Base-by-base conservation (phyloP, 2,329 filamentous ascomycete genomes). In the Xylariaceae sp. region DNA sequence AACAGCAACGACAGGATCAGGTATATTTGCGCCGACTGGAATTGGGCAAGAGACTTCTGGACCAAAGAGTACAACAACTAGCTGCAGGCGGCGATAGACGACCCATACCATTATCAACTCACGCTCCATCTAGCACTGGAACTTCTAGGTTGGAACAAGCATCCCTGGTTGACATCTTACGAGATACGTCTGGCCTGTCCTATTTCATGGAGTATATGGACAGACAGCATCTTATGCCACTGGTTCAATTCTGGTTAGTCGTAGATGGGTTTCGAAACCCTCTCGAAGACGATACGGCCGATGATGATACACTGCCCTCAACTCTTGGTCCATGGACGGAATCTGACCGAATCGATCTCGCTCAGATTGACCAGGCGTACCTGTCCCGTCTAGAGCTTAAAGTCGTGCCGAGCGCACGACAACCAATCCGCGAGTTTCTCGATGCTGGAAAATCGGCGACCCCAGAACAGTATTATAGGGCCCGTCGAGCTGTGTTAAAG, bases 171-270 rank as follows among this genome's bases (percentile, higher is more conserved):
- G 92, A 98, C 63, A 82, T 99, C n/a, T 81, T 99, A 56, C 89
- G 93, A 65, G 92, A 96, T 73, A 86, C 95, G 2, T 90, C 94
- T 1, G 94, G 92, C 0, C 80, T 99, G 7, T 98, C 95, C 2
- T 99, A 96, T 72, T 98, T 99, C 76, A 99, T 99, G 95, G 95
- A 99, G 72, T 98, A 92, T 69, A 99, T 99, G 95, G 95, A 99
- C 72, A 87, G 95, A 37, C 90, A 93, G 71, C 83, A 84, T 14
- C 80, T 94, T 23, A 94, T 98, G 88, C 84, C 90, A 12, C 78
- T 97, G 43, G 93, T 99, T 5, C 95, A 99, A 69, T 99, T 98
- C 74, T 99, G 94, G 92, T 87, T 99, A 36, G 95, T 98, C 3
- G 95, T 98, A 5, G 95, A 99, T 75, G 94, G 95, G 0, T 92